Evolutionary conservation across 495 filamentous ascomycete genomes (phyloP).

Genomic region (Ascodesmis nigricans): DNA sequence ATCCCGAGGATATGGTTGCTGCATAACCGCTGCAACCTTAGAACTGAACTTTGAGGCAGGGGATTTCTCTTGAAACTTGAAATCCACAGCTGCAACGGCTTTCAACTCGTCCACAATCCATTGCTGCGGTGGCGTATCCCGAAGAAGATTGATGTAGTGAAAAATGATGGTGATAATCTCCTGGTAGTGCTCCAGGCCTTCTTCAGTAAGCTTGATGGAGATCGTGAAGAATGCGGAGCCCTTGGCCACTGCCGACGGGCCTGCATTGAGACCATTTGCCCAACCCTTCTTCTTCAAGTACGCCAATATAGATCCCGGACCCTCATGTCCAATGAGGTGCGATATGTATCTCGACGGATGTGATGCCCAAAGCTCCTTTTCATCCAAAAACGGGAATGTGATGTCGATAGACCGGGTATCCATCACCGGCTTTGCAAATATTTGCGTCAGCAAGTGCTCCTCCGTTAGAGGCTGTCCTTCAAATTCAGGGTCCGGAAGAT

Average conservation of each 20-base stretch:
- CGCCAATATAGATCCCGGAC: conserved; percentile 84
- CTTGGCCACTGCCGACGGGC: conserved; percentile 52
- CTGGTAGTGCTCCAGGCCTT: conserved; percentile 57
- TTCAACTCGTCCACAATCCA: conserved; percentile 91
- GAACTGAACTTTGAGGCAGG: conserved; percentile 75
- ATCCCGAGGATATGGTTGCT: conserved; percentile 64
- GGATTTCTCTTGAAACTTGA: conserved; percentile 82
- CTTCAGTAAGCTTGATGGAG: conserved; percentile 62
- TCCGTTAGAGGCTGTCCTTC: conserved; percentile 16
- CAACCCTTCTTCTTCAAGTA: conserved; percentile 91
- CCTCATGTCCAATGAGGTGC: conserved; percentile 91
- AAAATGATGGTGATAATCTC: conserved; percentile 78
- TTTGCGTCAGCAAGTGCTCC: conserved; percentile 33
- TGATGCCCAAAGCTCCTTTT: conserved; percentile 58
- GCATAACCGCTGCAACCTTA: conserved; percentile 62
- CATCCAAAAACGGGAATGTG: conserved; percentile 73
- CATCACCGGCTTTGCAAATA: conserved; percentile 94
- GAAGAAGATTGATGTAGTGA: conserved; percentile 79
- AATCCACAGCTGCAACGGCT: conserved; percentile 73
- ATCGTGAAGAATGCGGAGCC: conserved; percentile 69
- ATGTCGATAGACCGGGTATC: conserved; percentile 68
- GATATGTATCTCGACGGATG: conserved; percentile 80
- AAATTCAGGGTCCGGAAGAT: conserved; percentile 31
- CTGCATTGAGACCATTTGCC: conserved; percentile 73
- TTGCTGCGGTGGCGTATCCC: conserved; percentile 55